These are phyloP conservation scores for Phytophthora quininea DNA, from an alignment of 352 stramenopile species.

Conservation along the genomic window DNA sequence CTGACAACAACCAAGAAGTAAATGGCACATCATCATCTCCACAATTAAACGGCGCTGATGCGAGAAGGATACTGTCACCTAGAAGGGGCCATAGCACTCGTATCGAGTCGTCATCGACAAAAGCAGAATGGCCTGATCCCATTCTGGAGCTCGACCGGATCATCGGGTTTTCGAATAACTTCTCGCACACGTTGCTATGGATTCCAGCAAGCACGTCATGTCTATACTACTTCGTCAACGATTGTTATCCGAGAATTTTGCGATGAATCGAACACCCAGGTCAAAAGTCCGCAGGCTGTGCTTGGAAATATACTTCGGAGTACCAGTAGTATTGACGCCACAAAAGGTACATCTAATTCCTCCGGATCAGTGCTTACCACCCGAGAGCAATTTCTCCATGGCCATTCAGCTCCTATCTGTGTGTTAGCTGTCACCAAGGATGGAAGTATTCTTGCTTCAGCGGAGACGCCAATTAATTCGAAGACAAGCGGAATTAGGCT, in stretches of 20 bases:
- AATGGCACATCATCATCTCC: neutral
- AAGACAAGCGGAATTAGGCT: conserved; percentile 47
- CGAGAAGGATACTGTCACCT: neutral
- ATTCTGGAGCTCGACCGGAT: conserved; percentile 66
- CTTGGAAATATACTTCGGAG: conserved; percentile 3
- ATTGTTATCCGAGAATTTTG: conserved; percentile 61
- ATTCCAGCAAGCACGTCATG: conserved; percentile 45
- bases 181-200: conserved; percentile 57
- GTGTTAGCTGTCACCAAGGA: conserved; percentile 54
- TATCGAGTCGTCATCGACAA: conserved; percentile 36
- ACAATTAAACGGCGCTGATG: too few species aligned
- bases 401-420: conserved; percentile 40
- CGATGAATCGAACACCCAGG: conserved; percentile 5
- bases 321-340: conserved; percentile 15
- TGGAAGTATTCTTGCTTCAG: conserved; percentile 48
- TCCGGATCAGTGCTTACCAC: conserved; percentile 4
- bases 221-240: conserved; percentile 71
- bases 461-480: conserved; percentile 39
- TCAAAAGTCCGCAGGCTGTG: neutral
- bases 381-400: conserved; percentile 48
- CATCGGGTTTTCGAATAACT: conserved; percentile 65
- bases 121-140: conserved; percentile 66
- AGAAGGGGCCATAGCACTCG: conserved; percentile 18
- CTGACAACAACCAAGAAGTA: conserved; percentile 13
- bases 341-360: conserved; percentile 24